phyloP scores from a whole-genome alignment of 2,329 filamentous ascomycete genomes.

The Plectosphaerella sp. region DNA sequence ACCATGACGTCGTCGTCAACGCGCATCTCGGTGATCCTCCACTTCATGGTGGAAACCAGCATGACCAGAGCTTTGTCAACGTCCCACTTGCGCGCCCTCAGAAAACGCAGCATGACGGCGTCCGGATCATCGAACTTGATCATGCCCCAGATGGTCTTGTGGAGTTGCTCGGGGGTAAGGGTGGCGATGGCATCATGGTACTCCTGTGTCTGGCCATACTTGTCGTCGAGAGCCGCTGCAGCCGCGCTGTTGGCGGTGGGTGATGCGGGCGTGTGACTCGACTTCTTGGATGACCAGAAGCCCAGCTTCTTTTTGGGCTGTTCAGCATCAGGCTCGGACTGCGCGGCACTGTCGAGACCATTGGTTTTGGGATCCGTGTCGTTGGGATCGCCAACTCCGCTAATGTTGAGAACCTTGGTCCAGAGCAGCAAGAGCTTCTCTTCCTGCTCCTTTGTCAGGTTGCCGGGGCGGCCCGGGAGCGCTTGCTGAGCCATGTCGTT shows the following conservation, averaged over 20 bases:
- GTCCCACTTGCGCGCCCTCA: slow-evolving; percentile 93
- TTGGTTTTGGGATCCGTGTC: neutral
- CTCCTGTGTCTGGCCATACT: slow-evolving; percentile 84
- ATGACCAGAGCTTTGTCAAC: slow-evolving; percentile 89
- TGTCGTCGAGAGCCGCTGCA: slow-evolving; percentile 60
- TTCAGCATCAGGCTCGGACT: neutral
- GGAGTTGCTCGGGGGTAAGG: slow-evolving; percentile 72
- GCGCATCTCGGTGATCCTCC: slow-evolving; percentile 77
- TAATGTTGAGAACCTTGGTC: slow-evolving; percentile 70
- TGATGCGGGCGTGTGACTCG: slow-evolving; percentile 11
- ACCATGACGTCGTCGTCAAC: slow-evolving; percentile 86
- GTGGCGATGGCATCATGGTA: slow-evolving; percentile 78
- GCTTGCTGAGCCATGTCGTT: slow-evolving; percentile 35
- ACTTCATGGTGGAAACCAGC: slow-evolving; percentile 91
- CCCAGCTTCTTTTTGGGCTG: neutral
- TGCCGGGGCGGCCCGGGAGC: slow-evolving; percentile 73
- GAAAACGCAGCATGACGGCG: slow-evolving; percentile 73
- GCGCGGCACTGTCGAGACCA: neutral
- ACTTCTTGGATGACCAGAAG: neutral
- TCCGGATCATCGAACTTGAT: slow-evolving; percentile 95
- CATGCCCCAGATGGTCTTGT: slow-evolving; percentile 85
- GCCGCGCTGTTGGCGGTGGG: slow-evolving; percentile 12
- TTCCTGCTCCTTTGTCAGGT: slow-evolving; percentile 85
- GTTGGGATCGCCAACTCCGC: slow-evolving; percentile 51
- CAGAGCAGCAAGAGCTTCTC: slow-evolving; percentile 85